Evolutionary conservation across 2,329 filamentous ascomycete species (phyloP).

Genomic region (Diplodia seriata): DNA sequence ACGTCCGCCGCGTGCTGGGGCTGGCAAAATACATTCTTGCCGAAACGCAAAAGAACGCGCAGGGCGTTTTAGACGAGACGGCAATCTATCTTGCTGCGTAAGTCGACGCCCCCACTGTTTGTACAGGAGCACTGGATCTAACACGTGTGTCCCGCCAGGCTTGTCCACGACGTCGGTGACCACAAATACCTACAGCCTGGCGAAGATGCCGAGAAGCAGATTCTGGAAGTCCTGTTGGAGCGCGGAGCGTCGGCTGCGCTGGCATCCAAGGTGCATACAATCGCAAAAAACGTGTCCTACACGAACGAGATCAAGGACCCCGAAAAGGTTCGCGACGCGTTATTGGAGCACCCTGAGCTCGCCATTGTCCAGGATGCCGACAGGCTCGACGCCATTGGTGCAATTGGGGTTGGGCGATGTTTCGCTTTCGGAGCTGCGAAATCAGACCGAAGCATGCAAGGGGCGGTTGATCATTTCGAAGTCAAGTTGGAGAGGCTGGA

Average conservation of each 20-base stretch:
- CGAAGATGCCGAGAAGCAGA: conserved; percentile 63
- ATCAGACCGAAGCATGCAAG: conserved; percentile 47
- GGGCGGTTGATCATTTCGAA: conserved; percentile 45
- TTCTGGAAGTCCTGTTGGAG: conserved; percentile 62
- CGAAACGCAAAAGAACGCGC: conserved; percentile 51
- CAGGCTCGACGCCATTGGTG: conserved; percentile 87
- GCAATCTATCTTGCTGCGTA: conserved; percentile 70
- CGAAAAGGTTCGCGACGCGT: conserved; percentile 63
- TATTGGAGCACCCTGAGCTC: conserved; percentile 73
- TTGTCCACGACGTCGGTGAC: conserved; percentile 90
- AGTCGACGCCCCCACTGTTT: conserved; percentile 23
- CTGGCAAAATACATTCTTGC: conserved; percentile 71
- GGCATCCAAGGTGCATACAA: conserved; percentile 70
- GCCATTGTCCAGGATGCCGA: conserved; percentile 92
- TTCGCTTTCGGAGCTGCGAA: conserved; percentile 79
- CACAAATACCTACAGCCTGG: conserved; percentile 72
- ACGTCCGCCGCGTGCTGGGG: conserved; percentile 80
- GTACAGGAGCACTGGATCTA: not conserved
- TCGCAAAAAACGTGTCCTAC: conserved; percentile 81
- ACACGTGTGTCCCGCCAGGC: conserved; percentile 36
- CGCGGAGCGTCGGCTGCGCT: conserved; percentile 65
- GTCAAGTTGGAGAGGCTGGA: conserved; percentile 46
- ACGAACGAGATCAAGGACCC: conserved; percentile 74
- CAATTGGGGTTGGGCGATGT: conserved; percentile 79
- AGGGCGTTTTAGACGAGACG: conserved; percentile 56